Evolutionary conservation across 2,329 filamentous ascomycete species (phyloP), one percentile per base, ranked within the genome.

Genomic region (Chalaropsis ovoidea): DNA sequence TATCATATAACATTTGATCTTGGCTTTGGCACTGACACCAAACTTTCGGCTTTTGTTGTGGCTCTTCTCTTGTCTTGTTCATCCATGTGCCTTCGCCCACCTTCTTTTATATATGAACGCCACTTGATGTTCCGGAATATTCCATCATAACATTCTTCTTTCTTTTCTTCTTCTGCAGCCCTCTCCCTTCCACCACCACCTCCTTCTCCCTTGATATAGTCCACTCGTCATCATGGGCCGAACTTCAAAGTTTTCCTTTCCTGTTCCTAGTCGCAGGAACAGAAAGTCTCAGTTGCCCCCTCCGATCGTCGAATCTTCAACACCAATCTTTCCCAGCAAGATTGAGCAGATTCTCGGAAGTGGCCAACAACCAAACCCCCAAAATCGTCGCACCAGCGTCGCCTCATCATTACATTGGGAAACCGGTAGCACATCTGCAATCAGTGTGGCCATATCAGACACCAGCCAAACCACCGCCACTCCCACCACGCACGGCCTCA

Each of bases 241-340:
- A 2, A 67, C 60, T 31, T 67, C 66, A 65, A 67, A 67, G 66
- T 67, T 67, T 63, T 67, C 66, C 24, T 67, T 67, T 52, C 66
- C 66, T 60, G 58, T 67, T 47, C 66, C 66, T 22, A 62, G 47
- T 63, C 66, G 66, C 41, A 65, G 49, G 61, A 65, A 65, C 41
- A 64, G 66, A 42, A 65, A 62, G 49, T 67, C 63, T 58, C 66
- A 65, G 56, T 65, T 67, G 31, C 52, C 49, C 24, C 41, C 64
- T 61, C 42, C 64, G 17, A 56, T 52, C 11, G 58, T 52, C 24
- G 62, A 65, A 43, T 15, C 35, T 19, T 61, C 62, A 60, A 58
- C 54, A 45, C 58, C 65, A 17, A 62, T 52, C 24, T 68, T 64
- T 27, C 54, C 64, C 41, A 58, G 45, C 41, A 67, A 66, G 56